phyloP scores from a whole-genome alignment of 176 grass and related monocot genomes.

The Dactylis glomerata region DNA sequence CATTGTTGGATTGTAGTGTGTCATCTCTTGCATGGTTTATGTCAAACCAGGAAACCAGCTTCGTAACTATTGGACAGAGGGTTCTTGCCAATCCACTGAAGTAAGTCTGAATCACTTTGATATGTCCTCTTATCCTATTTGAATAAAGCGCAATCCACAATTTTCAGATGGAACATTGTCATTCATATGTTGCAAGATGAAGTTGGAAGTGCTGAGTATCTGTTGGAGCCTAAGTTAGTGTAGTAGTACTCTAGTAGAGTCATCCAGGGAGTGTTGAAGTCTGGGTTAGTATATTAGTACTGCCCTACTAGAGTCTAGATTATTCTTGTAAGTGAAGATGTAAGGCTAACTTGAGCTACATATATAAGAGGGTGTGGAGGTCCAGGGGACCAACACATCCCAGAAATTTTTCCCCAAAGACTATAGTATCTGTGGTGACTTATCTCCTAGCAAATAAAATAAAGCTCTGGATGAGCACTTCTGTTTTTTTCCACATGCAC shows the following conservation, averaged over 20 bases:
- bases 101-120: constrained; percentile 52
- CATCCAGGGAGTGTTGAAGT: too few species aligned
- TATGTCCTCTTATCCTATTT: neutral
- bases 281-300: too few species aligned
- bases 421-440: neutral
- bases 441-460: constrained; percentile 13
- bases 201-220: constrained; percentile 2
- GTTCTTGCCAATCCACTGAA: constrained; percentile 89
- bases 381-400: too few species aligned
- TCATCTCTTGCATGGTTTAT: constrained; percentile 98
- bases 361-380: too few species aligned
- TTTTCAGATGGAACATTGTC: constrained; percentile 5
- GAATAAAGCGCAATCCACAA: neutral
- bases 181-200: neutral
- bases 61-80: constrained; percentile 94
- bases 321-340: too few species aligned
- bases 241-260: too few species aligned
- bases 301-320: too few species aligned
- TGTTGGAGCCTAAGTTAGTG: too few species aligned
- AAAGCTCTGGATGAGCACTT: neutral
- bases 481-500: neutral
- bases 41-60: constrained; percentile 95
- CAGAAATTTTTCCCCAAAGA: too few species aligned
- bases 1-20: constrained; percentile 62
- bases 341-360: too few species aligned